These are phyloP conservation scores for Eimeria maxima DNA, from an alignment of 169 alveolate genomes.

Conservation along the genomic window DNA sequence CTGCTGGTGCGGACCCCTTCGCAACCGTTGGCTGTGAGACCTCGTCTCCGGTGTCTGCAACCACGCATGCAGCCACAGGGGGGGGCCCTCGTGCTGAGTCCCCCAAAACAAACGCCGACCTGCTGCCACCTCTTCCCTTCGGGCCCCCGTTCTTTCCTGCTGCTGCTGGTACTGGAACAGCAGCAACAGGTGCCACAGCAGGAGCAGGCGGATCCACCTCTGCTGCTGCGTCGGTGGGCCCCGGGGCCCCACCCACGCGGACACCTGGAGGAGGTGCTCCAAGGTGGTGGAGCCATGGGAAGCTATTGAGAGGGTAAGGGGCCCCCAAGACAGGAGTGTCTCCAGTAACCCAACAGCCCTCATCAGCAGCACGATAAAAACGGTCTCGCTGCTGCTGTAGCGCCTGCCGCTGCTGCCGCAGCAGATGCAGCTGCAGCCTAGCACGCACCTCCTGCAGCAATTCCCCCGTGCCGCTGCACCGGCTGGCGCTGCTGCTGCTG, in stretches of 20 bases:
- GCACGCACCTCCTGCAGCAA: slow-evolving; percentile 46
- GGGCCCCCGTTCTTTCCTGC: slow-evolving; percentile 10
- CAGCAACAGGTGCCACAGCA: not conserved
- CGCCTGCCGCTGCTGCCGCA: slow-evolving; percentile 40
- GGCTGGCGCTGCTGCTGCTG: slow-evolving; percentile 3
- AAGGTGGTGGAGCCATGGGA: slow-evolving; percentile 22
- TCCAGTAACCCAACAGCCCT: slow-evolving; percentile 7
- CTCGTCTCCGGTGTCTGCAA: not conserved
- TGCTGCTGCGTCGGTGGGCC: not conserved
- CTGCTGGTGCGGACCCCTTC: not conserved
- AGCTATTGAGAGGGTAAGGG: slow-evolving; percentile 8
- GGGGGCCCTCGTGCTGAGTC: not conserved
- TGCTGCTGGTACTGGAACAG: not conserved
- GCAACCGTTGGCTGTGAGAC: not conserved
- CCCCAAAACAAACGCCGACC: not conserved
- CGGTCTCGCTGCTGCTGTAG: not conserved
- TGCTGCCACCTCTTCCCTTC: not conserved
- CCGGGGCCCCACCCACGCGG: not conserved
- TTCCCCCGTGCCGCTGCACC: not conserved
- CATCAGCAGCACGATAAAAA: slow-evolving; percentile 14
- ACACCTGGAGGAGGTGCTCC: slow-evolving; percentile 31
- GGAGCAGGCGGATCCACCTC: not conserved
- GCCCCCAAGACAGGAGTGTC: slow-evolving; percentile 1
- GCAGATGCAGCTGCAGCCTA: slow-evolving; percentile 51
- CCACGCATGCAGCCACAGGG: no score